Conservation (phyloP, 2,329 filamentous ascomycete genomes). For the Tolypocladium amazonense region DNA sequence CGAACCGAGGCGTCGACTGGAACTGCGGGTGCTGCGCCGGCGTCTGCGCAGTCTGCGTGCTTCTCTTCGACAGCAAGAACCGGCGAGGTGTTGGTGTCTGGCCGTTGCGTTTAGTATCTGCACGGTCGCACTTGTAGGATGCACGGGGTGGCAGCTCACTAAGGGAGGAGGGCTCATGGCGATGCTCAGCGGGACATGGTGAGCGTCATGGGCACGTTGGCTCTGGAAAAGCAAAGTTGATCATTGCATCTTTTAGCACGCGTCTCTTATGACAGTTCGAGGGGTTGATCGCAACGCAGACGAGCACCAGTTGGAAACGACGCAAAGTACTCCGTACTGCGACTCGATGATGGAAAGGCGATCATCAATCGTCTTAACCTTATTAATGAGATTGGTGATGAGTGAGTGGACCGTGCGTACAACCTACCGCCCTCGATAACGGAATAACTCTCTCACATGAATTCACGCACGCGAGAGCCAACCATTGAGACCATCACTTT, state of each 20-base stretch:
- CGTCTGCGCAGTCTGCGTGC: constrained; percentile 20
- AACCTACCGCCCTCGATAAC: neutral
- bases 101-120: neutral
- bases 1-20: constrained; percentile 28
- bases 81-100: constrained; percentile 29
- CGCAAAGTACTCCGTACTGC: neutral
- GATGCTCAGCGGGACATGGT: neutral
- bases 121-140: neutral
- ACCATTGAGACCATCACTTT: neutral
- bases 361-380: too few relatives aligned
- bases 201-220: neutral
- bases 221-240: neutral
- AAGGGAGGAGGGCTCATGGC: constrained; percentile 14
- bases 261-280: neutral
- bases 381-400: neutral
- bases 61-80: constrained; percentile 25
- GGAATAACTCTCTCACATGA: neutral
- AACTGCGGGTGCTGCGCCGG: constrained; percentile 20
- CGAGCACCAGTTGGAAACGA: neutral
- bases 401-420: neutral
- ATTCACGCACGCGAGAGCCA: neutral
- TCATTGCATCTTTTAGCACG: neutral
- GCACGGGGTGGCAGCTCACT: neutral
- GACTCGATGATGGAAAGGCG: neutral
- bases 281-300: neutral